phyloP scores from a whole-genome alignment of 1,284 basidiomycete genomes.

The Somion occarium region DNA sequence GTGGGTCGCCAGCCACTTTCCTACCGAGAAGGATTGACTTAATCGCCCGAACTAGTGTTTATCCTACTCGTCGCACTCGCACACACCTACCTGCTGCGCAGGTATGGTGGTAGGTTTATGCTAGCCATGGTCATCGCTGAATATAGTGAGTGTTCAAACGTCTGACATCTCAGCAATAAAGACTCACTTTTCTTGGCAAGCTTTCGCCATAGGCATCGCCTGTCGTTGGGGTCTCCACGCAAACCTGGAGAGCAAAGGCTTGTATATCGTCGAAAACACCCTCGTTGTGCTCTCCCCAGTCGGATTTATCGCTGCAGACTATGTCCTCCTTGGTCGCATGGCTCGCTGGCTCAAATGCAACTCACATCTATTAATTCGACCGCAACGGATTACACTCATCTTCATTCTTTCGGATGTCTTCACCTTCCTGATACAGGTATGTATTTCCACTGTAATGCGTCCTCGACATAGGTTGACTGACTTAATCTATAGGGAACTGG shows the following conservation, averaged over 20 bases:
- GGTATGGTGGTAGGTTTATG: conserved; percentile 56
- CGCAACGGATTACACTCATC: conserved; percentile 44
- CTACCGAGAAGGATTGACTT: neutral
- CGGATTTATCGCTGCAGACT: conserved; percentile 73
- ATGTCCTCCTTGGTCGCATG: conserved; percentile 61
- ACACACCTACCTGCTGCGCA: conserved; percentile 42
- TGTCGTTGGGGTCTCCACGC: conserved; percentile 41
- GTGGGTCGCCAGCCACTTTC: conserved; percentile 23
- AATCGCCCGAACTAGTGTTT: conserved; percentile 30
- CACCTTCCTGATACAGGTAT: conserved; percentile 64
- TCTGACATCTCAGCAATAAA: neutral
- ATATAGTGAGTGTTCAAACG: conserved; percentile 37
- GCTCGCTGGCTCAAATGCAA: conserved; percentile 45
- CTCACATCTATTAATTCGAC: conserved; percentile 47
- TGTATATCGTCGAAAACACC: conserved; percentile 74
- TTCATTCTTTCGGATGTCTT: conserved; percentile 57
- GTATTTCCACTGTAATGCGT: neutral
- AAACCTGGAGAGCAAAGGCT: conserved; percentile 27
- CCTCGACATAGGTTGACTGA: neutral
- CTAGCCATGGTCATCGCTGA: conserved; percentile 57
- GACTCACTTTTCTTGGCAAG: neutral
- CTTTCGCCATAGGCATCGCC: conserved; percentile 44
- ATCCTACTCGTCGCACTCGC: conserved; percentile 42
- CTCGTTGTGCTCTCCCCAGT: conserved; percentile 77
- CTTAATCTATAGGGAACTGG: neutral